Base-by-base conservation (phyloP, 2,329 filamentous ascomycete genomes). In the Simplicillium aogashimaense region DNA sequence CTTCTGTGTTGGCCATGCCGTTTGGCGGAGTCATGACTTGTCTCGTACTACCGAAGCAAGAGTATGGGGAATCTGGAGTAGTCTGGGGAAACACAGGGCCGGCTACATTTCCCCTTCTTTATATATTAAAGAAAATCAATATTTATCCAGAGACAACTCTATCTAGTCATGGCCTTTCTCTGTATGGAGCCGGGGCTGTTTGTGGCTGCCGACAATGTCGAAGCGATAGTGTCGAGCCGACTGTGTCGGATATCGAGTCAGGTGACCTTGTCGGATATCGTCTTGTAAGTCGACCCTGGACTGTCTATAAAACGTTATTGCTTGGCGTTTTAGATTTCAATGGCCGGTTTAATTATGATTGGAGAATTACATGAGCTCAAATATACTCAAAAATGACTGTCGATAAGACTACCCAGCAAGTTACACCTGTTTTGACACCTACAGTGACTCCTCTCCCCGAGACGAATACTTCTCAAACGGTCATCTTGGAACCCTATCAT, bases 401-500 rank as follows among this genome's bases (percentile, higher is more conserved):
- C n/a, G 29, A n/a, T 30, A 9, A 9, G 29, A 30, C n/a, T 30
- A 9, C 29, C 29, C 9, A 30, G 29, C n/a, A n/a, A n/a, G n/a
- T n/a, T n/a, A n/a, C n/a, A n/a, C n/a, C n/a, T n/a, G 3, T 47
- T 34, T 35, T 39, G 32, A 8, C 17, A 28, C 44, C 40, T 17
- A 39, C 7, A 5, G 29, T 43, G 15, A 36, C 28, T 2, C 15
- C 28, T 14, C 43, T 48, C 10, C 41, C 37, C 1, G 45, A 45
- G 30, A 44, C 46, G 4, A 40, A 41, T 2, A 33, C 16, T 1
- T 47, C 46, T 3, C n/a, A 33, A 8, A 9, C 46, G 2, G 34
- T 48, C 11, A 17, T 48, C 13, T 11, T 47, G 3, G 46, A 48
- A 29, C 45, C 45, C 3, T 48, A 48, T 18, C 41, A 48, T 31